These are phyloP conservation scores for Aspergillus ostianus DNA, from an alignment of 495 filamentous ascomycete species.

Conservation along the genomic window DNA sequence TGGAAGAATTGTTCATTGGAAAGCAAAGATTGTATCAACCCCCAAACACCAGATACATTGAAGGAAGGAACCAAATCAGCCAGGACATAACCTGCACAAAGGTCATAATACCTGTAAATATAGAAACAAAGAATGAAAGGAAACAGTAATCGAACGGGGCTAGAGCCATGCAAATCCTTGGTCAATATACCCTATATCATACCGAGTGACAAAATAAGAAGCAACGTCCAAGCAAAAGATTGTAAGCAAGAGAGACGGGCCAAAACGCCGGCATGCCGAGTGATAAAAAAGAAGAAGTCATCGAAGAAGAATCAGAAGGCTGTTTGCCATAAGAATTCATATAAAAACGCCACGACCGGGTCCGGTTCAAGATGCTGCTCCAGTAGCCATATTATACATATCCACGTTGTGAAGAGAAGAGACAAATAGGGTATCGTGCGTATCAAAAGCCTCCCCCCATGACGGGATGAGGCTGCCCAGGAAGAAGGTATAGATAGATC, in stretches of 20 bases:
- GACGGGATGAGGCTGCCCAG: slow-evolving; percentile 5
- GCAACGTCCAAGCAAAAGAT: neutral
- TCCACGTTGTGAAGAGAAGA: slow-evolving; percentile 15
- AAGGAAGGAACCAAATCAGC: neutral
- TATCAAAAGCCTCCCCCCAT: slow-evolving; percentile 10
- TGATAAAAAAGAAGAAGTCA: neutral
- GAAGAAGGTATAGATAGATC: slow-evolving; percentile 5
- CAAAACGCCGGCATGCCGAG: neutral
- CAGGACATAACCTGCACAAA: neutral
- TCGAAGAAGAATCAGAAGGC: neutral
- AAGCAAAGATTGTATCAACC: too few species aligned
- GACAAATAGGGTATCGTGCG: slow-evolving; percentile 24
- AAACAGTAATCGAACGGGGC: neutral
- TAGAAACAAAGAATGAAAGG: neutral
- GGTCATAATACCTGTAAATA: neutral
- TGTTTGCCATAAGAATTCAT: slow-evolving; percentile 5
- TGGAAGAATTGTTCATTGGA: too few species aligned
- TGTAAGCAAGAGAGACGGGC: slow-evolving; percentile 2
- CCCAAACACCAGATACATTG: neutral
- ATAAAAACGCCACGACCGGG: slow-evolving; percentile 19
- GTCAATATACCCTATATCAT: neutral
- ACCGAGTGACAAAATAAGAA: neutral
- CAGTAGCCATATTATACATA: slow-evolving; percentile 27
- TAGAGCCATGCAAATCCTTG: neutral
- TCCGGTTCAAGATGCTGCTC: slow-evolving; percentile 16